phyloP scores from a whole-genome alignment of 176 grass and related monocot species.

The Eleusine indica region DNA sequence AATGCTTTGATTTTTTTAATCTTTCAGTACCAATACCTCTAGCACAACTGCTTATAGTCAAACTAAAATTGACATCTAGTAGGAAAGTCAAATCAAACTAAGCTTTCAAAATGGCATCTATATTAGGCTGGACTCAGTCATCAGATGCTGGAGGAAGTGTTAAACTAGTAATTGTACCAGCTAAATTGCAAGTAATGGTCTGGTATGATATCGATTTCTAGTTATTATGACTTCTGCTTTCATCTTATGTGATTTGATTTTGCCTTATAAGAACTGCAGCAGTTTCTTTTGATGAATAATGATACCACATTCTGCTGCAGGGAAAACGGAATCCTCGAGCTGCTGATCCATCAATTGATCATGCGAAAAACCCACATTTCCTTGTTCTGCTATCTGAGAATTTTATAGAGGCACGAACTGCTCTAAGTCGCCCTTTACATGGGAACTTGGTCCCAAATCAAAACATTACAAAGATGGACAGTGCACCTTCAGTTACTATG shows the following conservation, averaged over 20 bases:
- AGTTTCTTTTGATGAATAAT: conserved; percentile 20
- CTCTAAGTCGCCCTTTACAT: conserved; percentile 69
- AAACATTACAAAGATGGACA: conserved; percentile 67
- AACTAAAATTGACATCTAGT: neutral
- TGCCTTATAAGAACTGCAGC: conserved; percentile 8
- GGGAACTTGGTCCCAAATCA: conserved; percentile 60
- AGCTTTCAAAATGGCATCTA: conserved; percentile 7
- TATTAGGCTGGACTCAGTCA: neutral
- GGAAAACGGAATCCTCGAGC: conserved; percentile 78
- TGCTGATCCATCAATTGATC: conserved; percentile 71
- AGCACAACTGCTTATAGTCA: neutral
- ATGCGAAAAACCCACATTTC: conserved; percentile 69
- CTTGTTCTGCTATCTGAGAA: conserved; percentile 89
- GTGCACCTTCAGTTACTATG: conserved; percentile 48
- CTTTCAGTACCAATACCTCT: neutral
- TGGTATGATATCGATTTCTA: conserved; percentile 4
- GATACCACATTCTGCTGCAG: conserved; percentile 50
- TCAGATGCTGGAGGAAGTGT: neutral
- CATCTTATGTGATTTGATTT: conserved; percentile 13
- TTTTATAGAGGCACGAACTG: conserved; percentile 79
- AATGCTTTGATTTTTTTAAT: neutral
- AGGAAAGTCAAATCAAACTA: neutral
- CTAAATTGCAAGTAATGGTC: conserved; percentile 18
- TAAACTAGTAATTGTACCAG: conserved; percentile 19
- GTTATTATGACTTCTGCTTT: neutral